These are phyloP conservation scores for Naumovozyma castellii DNA, from an alignment of 805 yeast genomes.

Conservation along the genomic window DNA sequence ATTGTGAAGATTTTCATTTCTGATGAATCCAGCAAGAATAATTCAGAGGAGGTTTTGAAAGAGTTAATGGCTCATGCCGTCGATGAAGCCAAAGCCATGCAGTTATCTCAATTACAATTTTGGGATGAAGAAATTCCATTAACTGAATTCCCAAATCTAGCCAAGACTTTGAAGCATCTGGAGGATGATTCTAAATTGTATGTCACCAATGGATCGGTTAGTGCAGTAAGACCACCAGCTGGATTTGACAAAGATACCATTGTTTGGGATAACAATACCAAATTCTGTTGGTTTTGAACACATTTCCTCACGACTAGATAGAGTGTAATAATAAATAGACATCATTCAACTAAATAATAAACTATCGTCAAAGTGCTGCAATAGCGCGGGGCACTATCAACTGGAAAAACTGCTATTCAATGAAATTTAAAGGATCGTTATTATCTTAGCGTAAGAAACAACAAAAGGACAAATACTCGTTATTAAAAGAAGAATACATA, in stretches of 20 bases:
- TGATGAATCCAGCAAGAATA: constrained; percentile 3
- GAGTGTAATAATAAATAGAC: not conserved
- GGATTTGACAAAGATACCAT: constrained; percentile 17
- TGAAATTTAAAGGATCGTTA: too few species aligned
- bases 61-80: constrained; percentile 28
- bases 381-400: not conserved
- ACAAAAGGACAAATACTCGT: too few species aligned
- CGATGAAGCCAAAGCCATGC: constrained; percentile 27
- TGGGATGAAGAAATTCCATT: constrained; percentile 36
- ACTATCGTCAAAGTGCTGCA: not conserved
- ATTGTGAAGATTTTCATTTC: constrained; percentile 22
- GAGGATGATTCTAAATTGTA: constrained; percentile 19
- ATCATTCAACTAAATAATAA: not conserved
- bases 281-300: constrained; percentile 41
- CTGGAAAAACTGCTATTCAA: too few species aligned
- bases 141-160: constrained; percentile 15
- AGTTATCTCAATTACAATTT: constrained; percentile 24
- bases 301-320: not conserved
- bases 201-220: constrained; percentile 27
- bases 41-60: constrained; percentile 16
- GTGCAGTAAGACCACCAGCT: constrained; percentile 33
- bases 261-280: constrained; percentile 37
- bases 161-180: constrained; percentile 12
- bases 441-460: too few species aligned
- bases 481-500: too few species aligned